These are phyloP conservation scores for Plantago rigida DNA, from an alignment of 305 asterid genomes.

Conservation along the genomic window DNA sequence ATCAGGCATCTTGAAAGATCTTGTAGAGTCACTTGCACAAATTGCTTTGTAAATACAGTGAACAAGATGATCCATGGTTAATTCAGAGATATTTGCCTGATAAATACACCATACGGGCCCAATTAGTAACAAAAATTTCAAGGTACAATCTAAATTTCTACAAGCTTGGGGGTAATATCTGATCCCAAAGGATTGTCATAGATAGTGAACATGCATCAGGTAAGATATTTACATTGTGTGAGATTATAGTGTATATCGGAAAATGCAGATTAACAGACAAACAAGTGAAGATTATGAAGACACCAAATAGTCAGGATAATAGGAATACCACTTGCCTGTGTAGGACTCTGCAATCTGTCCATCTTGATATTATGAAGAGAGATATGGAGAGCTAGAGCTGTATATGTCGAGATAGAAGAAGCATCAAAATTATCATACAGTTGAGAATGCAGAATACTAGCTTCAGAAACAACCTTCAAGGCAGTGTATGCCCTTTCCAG, in stretches of 20 bases:
- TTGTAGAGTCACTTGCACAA: slow-evolving; percentile 26
- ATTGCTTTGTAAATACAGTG: slow-evolving; percentile 45
- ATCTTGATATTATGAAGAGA: slow-evolving; percentile 45
- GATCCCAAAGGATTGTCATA: no score
- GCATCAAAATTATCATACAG: slow-evolving; percentile 41
- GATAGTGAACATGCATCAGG: no score
- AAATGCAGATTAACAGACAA: no score
- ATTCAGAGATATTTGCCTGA: slow-evolving; percentile 42
- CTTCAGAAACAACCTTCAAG: slow-evolving; percentile 68
- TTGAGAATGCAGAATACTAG: slow-evolving; percentile 52
- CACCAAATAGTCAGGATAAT: not conserved
- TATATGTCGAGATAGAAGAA: slow-evolving; percentile 53
- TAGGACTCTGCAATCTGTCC: slow-evolving; percentile 29
- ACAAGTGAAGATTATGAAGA: no score
- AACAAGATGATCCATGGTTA: slow-evolving; percentile 57
- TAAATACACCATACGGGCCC: slow-evolving; percentile 23
- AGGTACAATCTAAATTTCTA: no score
- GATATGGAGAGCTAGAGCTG: slow-evolving; percentile 58
- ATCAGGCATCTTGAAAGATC: slow-evolving; percentile 27
- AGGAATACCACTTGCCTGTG: slow-evolving; percentile 51
- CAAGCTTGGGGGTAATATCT: no score
- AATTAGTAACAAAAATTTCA: slow-evolving; percentile 27
- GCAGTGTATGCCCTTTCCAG: slow-evolving; percentile 44
- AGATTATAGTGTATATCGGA: no score
- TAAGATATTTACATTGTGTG: no score